phyloP scores from a whole-genome alignment of 2,329 filamentous ascomycete genomes.

The Waltergamsia citrina region DNA sequence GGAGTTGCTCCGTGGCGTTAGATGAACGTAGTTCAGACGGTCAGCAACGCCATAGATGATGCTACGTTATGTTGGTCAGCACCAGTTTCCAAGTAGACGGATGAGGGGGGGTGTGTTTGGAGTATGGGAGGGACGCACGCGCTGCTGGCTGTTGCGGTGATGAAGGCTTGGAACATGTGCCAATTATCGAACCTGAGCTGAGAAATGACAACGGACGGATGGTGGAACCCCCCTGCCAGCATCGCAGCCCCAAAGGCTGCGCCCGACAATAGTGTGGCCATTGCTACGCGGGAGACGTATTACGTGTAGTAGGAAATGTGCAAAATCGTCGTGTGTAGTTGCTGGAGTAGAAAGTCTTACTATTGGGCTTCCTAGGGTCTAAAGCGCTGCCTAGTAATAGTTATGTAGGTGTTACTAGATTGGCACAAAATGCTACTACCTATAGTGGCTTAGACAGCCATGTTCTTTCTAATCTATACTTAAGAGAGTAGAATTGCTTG shows the following conservation, averaged over 20 bases:
- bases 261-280: constrained; percentile 35
- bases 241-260: constrained; percentile 53
- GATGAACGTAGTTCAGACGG: constrained; percentile 1
- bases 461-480: no score
- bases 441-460: no score
- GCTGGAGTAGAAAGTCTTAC: no score
- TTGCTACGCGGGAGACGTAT: no score
- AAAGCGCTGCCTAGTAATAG: no score
- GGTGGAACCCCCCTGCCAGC: constrained; percentile 48
- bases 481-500: no score
- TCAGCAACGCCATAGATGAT: constrained; percentile 4
- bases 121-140: constrained; percentile 28
- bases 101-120: neutral
- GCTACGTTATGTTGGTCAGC: no score
- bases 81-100: neutral
- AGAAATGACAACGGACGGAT: constrained; percentile 47
- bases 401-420: no score
- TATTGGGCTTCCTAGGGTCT: no score
- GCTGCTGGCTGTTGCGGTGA: constrained; percentile 52
- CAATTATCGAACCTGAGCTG: constrained; percentile 54
- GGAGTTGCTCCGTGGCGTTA: constrained; percentile 4
- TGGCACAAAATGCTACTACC: no score
- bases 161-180: constrained; percentile 57
- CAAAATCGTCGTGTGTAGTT: neutral
- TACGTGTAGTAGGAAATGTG: no score